A percentile compares a stretch with the other conserved stretches of the same genome.
phyloP scores from a whole-genome alignment of 169 alveolate species.

The Plasmodium malariae region DNA sequence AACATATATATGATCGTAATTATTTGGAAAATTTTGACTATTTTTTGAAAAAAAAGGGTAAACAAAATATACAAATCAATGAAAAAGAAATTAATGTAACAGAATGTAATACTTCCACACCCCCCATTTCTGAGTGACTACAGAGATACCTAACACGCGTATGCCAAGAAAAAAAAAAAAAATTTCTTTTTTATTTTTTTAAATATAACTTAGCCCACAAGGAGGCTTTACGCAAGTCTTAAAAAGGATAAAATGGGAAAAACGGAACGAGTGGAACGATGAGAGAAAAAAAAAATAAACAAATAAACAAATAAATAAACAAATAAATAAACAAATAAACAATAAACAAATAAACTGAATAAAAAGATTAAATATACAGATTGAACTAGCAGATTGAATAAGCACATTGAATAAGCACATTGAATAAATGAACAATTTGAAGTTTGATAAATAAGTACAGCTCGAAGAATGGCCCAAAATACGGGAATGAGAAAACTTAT shows the following conservation, averaged over 20 bases:
- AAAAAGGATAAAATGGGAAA: neutral
- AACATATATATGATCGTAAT: conserved; percentile 71
- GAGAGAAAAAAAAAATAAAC: too few relatives aligned
- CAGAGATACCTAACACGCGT: neutral
- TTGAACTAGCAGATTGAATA: too few relatives aligned
- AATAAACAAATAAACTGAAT: too few relatives aligned
- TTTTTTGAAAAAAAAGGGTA: conserved; percentile 54
- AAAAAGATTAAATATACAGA: too few relatives aligned
- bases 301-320: too few relatives aligned
- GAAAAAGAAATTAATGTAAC: conserved; percentile 2
- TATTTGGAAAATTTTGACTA: conserved; percentile 65
- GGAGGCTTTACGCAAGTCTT: neutral
- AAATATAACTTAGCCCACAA: too few relatives aligned
- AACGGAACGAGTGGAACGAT: too few relatives aligned
- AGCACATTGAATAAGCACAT: too few relatives aligned
- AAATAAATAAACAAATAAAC: too few relatives aligned
- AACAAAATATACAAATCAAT: neutral
- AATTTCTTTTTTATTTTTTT: too few relatives aligned
- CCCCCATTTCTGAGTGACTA: neutral
- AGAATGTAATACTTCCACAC: neutral
- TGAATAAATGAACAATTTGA: too few relatives aligned
- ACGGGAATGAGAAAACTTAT: neutral
- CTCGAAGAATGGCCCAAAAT: neutral
- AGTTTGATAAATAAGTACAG: neutral
- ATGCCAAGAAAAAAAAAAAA: neutral